These are phyloP conservation scores for Alloascoidea hylecoeti DNA, from an alignment of 805 yeast genomes.

Conservation along the genomic window DNA sequence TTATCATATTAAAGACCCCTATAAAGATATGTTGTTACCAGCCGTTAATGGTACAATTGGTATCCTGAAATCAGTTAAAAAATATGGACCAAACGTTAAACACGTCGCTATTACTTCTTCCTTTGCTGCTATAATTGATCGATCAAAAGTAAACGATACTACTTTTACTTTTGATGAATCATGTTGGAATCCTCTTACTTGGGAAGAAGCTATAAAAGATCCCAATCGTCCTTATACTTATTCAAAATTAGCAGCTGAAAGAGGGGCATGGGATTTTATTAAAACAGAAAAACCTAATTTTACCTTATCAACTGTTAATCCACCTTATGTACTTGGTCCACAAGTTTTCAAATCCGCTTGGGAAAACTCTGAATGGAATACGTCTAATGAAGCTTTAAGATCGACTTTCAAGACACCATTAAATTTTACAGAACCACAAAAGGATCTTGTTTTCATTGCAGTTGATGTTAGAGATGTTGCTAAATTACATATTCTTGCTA, in stretches of 20 bases:
- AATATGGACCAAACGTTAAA: constrained; percentile 25
- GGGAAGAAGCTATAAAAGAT: not conserved
- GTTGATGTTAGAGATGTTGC: not conserved
- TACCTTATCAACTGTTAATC: constrained; percentile 18
- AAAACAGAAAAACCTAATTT: constrained; percentile 19
- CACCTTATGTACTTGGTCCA: constrained; percentile 26
- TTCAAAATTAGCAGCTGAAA: constrained; percentile 31
- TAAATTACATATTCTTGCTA: not conserved
- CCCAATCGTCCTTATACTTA: constrained; percentile 16
- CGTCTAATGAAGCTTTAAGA: not conserved
- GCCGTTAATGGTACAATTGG: constrained; percentile 32
- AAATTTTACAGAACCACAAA: not conserved
- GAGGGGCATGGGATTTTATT: constrained; percentile 25
- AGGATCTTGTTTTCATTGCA: not conserved
- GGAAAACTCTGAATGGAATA: not conserved
- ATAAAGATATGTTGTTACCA: constrained; percentile 28
- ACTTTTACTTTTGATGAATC: not conserved
- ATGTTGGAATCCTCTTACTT: not conserved
- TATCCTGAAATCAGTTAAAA: constrained; percentile 24
- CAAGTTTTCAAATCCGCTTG: constrained; percentile 14
- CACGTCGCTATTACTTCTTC: constrained; percentile 35
- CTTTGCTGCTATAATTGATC: constrained; percentile 10
- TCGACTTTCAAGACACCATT: not conserved
- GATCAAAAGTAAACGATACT: not conserved
- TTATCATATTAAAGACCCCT: constrained; percentile 18